Conservation (phyloP, 2,329 filamentous ascomycete genomes). For the Xylaria sp. region DNA sequence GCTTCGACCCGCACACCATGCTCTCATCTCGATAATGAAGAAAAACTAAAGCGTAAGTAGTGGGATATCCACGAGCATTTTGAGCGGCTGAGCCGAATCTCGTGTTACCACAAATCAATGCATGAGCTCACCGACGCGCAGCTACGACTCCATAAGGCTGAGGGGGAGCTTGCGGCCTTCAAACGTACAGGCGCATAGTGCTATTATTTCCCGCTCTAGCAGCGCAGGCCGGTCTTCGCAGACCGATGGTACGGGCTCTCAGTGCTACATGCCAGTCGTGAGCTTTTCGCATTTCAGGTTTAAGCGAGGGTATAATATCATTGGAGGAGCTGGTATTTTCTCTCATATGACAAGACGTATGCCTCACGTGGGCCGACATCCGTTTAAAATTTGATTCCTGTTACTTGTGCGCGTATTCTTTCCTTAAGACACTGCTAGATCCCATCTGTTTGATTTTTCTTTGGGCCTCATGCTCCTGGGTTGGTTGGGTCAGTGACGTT, state of each 20-base stretch:
- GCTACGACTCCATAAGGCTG: slow-evolving; percentile 22
- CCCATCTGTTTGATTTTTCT: slow-evolving; percentile 16
- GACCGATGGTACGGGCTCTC: no score
- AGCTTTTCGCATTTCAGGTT: neutral
- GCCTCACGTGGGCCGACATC: neutral
- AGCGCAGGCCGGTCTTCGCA: slow-evolving; percentile 8
- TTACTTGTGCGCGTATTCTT: slow-evolving; percentile 11
- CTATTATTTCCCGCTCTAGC: slow-evolving; percentile 1
- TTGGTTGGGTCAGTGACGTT: neutral
- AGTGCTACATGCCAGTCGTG: neutral
- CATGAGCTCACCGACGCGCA: slow-evolving; percentile 2
- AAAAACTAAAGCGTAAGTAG: neutral
- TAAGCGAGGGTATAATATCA: neutral
- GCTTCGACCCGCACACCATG: slow-evolving; percentile 1
- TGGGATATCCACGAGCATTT: slow-evolving; percentile 23
- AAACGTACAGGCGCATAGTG: slow-evolving; percentile 12
- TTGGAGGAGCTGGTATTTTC: neutral
- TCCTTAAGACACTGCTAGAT: slow-evolving; percentile 8
- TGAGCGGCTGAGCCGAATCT: slow-evolving; percentile 11
- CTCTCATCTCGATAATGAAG: slow-evolving; percentile 7
- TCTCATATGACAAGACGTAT: neutral
- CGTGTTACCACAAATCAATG: slow-evolving; percentile 7
- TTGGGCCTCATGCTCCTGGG: neutral
- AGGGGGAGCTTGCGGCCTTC: slow-evolving; percentile 25
- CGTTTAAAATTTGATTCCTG: neutral